Evolutionary conservation across 2,329 filamentous ascomycete species (phyloP).

Genomic region (Celoporthe dispersa): DNA sequence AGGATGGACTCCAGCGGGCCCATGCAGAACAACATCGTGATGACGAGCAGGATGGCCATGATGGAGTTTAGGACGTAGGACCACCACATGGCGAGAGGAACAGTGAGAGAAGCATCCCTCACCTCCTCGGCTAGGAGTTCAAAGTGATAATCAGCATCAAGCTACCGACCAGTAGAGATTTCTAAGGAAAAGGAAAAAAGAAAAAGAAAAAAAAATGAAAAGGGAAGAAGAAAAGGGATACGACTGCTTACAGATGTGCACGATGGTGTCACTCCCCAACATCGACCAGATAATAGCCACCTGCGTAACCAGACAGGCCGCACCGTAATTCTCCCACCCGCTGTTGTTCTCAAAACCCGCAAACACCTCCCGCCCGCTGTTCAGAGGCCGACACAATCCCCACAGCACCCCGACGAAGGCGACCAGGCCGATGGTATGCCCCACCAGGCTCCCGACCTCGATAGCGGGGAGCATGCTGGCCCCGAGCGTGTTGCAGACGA

Average conservation of each 20-base stretch:
- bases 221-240: neutral
- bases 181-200: neutral
- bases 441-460: slow-evolving; percentile 24
- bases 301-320: slow-evolving; percentile 23
- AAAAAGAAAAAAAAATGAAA: neutral
- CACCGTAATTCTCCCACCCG: slow-evolving; percentile 23
- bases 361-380: slow-evolving; percentile 17
- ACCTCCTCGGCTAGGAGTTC: slow-evolving; percentile 17
- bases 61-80: slow-evolving; percentile 21
- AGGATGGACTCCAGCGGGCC: slow-evolving; percentile 20
- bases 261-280: slow-evolving; percentile 27
- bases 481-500: slow-evolving; percentile 22
- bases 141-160: neutral
- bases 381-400: slow-evolving; percentile 23
- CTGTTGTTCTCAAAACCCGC: slow-evolving; percentile 26
- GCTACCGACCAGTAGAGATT: no score
- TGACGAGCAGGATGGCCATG: slow-evolving; percentile 25
- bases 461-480: slow-evolving; percentile 16
- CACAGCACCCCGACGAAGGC: slow-evolving; percentile 21
- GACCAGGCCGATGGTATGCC: slow-evolving; percentile 24
- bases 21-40: slow-evolving; percentile 26
- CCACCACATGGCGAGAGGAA: slow-evolving; percentile 27
- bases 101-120: slow-evolving; percentile 18
- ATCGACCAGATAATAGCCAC: slow-evolving; percentile 28
- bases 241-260: slow-evolving; percentile 24